Conservation (phyloP, 305 asterid species). For the Fraxinus platypoda region DNA sequence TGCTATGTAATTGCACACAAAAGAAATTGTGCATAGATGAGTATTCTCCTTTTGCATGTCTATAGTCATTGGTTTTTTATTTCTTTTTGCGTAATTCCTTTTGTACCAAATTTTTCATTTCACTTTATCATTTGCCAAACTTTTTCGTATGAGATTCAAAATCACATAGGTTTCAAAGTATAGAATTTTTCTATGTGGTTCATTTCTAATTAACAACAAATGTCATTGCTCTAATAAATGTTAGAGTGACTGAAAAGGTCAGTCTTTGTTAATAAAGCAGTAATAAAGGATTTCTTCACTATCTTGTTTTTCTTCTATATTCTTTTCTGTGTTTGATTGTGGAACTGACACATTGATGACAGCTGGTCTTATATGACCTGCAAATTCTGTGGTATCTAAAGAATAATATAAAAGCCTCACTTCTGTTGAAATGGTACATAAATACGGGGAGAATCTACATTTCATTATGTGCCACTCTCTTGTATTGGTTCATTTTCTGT, state of each 20-base stretch:
- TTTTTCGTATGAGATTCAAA: neutral
- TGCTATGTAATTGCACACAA: constrained; percentile 10
- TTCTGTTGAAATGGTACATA: neutral
- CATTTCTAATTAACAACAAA: neutral
- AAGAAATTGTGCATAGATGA: neutral
- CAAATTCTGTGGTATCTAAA: neutral
- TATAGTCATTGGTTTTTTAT: constrained; percentile 7
- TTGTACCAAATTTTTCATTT: neutral
- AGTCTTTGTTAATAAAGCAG: neutral
- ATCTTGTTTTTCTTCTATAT: neutral
- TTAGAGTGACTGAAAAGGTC: neutral
- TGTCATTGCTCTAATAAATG: neutral
- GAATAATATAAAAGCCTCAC: neutral
- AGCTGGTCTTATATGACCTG: neutral
- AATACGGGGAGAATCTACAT: neutral
- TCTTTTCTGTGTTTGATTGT: constrained; percentile 3
- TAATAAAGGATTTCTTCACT: neutral
- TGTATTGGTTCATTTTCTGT: neutral
- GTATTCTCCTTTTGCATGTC: neutral
- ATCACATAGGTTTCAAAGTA: neutral
- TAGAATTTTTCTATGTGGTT: constrained; percentile 4
- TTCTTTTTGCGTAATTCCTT: neutral
- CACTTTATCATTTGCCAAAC: neutral
- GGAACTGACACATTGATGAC: constrained; percentile 8
- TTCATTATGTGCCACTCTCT: neutral